phyloP scores from a whole-genome alignment of 805 yeast species.

The Clavispora phyllophila region DNA sequence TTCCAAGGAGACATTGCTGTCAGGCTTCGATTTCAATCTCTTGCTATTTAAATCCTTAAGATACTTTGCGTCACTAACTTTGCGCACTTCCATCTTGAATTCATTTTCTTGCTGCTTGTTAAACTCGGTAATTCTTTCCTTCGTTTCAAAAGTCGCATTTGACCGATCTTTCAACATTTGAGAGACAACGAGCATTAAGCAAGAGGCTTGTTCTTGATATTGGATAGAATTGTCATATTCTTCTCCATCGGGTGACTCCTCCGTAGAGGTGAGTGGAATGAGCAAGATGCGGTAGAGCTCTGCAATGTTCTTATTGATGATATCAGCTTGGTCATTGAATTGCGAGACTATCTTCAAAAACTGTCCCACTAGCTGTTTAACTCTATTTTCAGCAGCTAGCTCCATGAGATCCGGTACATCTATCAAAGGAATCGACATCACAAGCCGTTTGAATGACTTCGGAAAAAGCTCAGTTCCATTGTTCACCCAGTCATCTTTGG shows the following conservation, averaged over 20 bases:
- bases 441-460: constrained; percentile 29
- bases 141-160: constrained; percentile 9
- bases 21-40: constrained; percentile 23
- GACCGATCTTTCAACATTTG: constrained; percentile 37
- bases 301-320: constrained; percentile 49
- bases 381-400: constrained; percentile 17
- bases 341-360: constrained; percentile 20
- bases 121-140: constrained; percentile 5
- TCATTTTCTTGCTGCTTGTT: constrained; percentile 13
- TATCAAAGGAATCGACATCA: constrained; percentile 26
- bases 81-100: constrained; percentile 18
- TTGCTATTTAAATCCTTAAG: constrained; percentile 18
- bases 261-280: constrained; percentile 45
- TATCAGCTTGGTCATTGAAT: constrained; percentile 47
- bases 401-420: constrained; percentile 12
- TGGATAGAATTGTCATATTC: constrained; percentile 74
- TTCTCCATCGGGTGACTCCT: constrained; percentile 56
- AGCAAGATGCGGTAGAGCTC: constrained; percentile 40
- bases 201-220: constrained; percentile 67
- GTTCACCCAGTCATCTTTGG: constrained; percentile 17
- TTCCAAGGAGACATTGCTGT: constrained; percentile 27
- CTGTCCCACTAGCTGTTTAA: constrained; percentile 18
- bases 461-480: constrained; percentile 28
- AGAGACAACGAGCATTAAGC: constrained; percentile 52
- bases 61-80: constrained; percentile 23